Evolutionary conservation across 345 rosid species (phyloP), one percentile per base, ranked within the genome.

Genomic region (Eucalyptus sideroxylon): DNA sequence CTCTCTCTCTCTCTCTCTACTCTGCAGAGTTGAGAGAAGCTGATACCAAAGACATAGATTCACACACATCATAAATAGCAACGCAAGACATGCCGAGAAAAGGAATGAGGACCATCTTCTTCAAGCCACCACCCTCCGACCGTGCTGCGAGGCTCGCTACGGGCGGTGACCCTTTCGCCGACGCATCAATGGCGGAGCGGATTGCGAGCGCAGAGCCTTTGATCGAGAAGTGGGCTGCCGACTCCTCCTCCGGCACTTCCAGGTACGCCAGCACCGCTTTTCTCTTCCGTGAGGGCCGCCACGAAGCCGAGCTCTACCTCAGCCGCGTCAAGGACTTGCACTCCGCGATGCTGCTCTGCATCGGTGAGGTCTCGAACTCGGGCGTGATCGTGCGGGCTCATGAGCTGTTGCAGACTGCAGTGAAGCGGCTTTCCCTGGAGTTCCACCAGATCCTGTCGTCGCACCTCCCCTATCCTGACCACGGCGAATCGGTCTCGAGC

Each of bases 101-200:
- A 59, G 89, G 91, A 53, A 87, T 87, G 89, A 80, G 87, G 77
- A 90, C 80, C 59, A 50, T 90, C 86, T 89, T 88, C 90, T 89
- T 89, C 85, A 51, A 65, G 37, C 37, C 90, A 31, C 44, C 88
- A 14, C 53, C 80, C 27, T 26, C 88, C 14, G 9, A 50, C 62
- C 27, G 88, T 10, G 50, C n/a, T 10, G 23, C 62, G 23, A 51
- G 72, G 51, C 86, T 87, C n/a, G 40, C 69, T 7, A n/a, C 53
- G 11, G 23, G 65, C 40, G 31, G 49, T 23, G 86, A 86, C 53
- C 15, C 49, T 31, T 24, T 49, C 69, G 45, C 87, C 4, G 85
- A 31, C 6, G 26, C 89, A 26, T 51, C 17, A 60, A 23, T 45
- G 34, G 50, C 12, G 42, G 83, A 77, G 83, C 86, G 51, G 40